Conservation (phyloP, 2,329 filamentous ascomycete genomes). For the Geosmithia morbida region DNA sequence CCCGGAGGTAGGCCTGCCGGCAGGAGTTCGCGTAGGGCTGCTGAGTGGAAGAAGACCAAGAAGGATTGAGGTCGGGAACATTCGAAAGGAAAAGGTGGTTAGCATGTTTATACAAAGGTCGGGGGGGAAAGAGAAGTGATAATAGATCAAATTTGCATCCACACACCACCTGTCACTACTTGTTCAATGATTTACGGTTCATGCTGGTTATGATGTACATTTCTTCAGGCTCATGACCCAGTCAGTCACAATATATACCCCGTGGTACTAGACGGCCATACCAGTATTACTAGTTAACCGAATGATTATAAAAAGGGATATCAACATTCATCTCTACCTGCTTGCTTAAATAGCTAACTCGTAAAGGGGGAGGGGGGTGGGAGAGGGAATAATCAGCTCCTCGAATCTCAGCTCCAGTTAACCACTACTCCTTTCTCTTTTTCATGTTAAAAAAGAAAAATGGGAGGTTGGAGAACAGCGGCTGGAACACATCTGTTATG, state of each 20-base stretch:
- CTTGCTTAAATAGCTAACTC: constrained; percentile 5
- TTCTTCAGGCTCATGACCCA: background rate
- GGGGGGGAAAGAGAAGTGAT: no score
- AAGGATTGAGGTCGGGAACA: background rate
- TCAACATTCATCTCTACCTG: constrained; percentile 17
- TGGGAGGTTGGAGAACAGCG: no score
- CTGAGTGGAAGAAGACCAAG: constrained; percentile 30
- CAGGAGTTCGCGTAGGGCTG: constrained; percentile 22
- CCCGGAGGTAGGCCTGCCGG: constrained; percentile 19
- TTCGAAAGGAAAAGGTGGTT: background rate
- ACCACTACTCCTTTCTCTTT: background rate
- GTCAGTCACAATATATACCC: background rate
- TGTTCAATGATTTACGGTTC: no score
- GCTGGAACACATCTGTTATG: background rate
- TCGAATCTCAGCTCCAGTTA: constrained; percentile 11
- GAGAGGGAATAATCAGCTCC: constrained; percentile 8
- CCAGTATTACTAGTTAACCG: background rate
- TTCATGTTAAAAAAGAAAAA: background rate
- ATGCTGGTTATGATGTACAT: no score
- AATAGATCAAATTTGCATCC: no score
- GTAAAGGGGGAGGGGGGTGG: constrained; percentile 3
- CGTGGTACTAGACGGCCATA: background rate
- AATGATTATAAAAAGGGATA: constrained; percentile 8
- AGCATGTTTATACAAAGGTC: background rate
- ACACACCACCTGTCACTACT: no score